A percentile compares a stretch with the other conserved stretches of the same genome.
Conservation (phyloP, 805 yeast species). For the Tetrapisispora nanseiensis region DNA sequence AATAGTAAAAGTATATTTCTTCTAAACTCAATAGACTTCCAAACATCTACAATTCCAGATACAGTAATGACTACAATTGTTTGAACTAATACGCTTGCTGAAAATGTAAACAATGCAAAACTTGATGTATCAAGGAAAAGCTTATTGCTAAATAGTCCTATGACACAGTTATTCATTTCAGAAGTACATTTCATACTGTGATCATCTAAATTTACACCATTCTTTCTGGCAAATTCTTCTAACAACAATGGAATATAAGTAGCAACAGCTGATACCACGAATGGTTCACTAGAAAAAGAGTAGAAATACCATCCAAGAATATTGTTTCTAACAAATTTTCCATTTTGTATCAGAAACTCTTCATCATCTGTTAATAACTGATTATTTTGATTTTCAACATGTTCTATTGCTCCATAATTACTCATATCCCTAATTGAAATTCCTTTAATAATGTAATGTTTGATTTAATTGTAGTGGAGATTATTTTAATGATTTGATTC, state of each 20-base stretch:
- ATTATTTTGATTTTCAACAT: neutral
- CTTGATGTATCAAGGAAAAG: slow-evolving; percentile 61
- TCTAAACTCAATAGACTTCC: slow-evolving; percentile 36
- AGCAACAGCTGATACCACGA: slow-evolving; percentile 68
- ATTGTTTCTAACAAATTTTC: slow-evolving; percentile 27
- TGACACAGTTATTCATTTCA: slow-evolving; percentile 35
- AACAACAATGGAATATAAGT: slow-evolving; percentile 65
- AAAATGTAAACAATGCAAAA: slow-evolving; percentile 63
- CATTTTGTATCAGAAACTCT: neutral
- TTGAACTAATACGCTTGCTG: slow-evolving; percentile 62
- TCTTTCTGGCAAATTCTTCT: slow-evolving; percentile 63
- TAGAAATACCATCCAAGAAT: slow-evolving; percentile 61
- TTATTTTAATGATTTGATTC: too few relatives aligned
- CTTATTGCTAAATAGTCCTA: slow-evolving; percentile 32
- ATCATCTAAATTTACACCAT: slow-evolving; percentile 56
- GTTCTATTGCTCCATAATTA: slow-evolving; percentile 1
- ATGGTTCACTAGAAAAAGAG: slow-evolving; percentile 72
- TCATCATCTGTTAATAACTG: neutral
- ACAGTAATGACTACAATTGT: slow-evolving; percentile 60
- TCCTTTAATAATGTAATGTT: neutral
- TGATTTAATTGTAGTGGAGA: neutral
- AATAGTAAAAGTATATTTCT: slow-evolving; percentile 46
- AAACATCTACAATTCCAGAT: slow-evolving; percentile 63
- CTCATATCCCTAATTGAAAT: neutral
- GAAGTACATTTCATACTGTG: slow-evolving; percentile 44